Base-by-base conservation (phyloP, 192 early-diverging fungal species). In the Paraglomus occultum region DNA sequence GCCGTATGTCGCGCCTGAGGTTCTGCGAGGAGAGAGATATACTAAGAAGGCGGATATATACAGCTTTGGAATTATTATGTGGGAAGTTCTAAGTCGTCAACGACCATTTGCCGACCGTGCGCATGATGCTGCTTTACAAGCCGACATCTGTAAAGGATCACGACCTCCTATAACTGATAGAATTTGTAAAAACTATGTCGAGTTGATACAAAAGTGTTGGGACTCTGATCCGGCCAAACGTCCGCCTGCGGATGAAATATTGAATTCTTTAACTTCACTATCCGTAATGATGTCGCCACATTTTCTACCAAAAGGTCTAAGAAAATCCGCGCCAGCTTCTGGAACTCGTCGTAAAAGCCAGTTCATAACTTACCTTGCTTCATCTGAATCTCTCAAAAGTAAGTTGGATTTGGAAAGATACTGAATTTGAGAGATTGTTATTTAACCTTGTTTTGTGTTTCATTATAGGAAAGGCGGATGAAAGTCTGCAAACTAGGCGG, bases 1-100 rank as follows among this genome's bases (percentile, higher is more conserved):
- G 10, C 83, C 83, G 23, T 84, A 84, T 64, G 74, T 84, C 9
- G 81, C 83, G 5, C 83, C 83, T 1, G 83, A 84, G 62, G 70
- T 82, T 8, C 75, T 80, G 74, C 75, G 75, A 48, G 82, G 82
- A 45, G 65, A 55, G 20, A 68, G 68, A n/a, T 84, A 84, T 47
- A 81, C 77, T 9, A 63, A 73, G 15, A 79, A 76, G 18, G 79
- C 81, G 22, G 83, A 84, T 64, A 76, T 84, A 7, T 84, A 84
- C 64, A 82, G 81, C 59, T 51, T 84, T 49, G 83, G 83, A 11
- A 77, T 84, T 38, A 79, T 84, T 52, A 70, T 82, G n/a, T 84
- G 79, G 79, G 79, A 84, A 22, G 51, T 84, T 6, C 75, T 80
- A 46, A 76, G 72, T 47, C 73, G 74, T 42, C 49, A 69, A 38